Base-by-base conservation (phyloP, 495 filamentous ascomycete species). In the Daldinia caldariorum region DNA sequence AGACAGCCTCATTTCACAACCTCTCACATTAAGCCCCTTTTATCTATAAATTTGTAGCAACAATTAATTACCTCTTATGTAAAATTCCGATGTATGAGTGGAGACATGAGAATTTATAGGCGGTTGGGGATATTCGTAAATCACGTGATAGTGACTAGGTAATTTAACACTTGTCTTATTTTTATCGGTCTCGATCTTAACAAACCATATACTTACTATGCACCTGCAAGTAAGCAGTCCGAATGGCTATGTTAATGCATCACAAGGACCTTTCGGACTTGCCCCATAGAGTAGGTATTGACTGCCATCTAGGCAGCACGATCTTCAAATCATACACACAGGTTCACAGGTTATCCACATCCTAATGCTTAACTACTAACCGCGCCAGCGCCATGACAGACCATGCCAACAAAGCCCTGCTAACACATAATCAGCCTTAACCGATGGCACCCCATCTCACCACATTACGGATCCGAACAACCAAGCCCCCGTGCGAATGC, bases 381-480 rank as follows among this genome's bases (percentile, higher is more conserved):
- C 43, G 18, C 20, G 43, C 43, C 43, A 18, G n/a, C 43, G 18
- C 43, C 43, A 47, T 47, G 43, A 16, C 43, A 47, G 14, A 45
- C 41, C 41, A 45, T 45, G 41, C 41, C 41, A 45, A 37, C 20
- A 38, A 32, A 32, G 54, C 41, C 58, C 22, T 38, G 58, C 32
- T 31, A 39, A 41, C 29, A 37, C 29, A 54, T 4, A 61, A 64
- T 72, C 41, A 68, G 64, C 70, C 57, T 65, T 68, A 37, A 49
- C 41, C 34, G 34, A 58, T 64, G 60, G 31, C 57, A 68, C 66
- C 59, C 60, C 59, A 72, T 68, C 70, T 72, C 38, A 72, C 64
- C 70, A 65, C 50, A 71, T 65, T 72, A 65, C 61, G 70, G 69
- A 60, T 60, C 60, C 0, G 18, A 6, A 6, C 18, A 12, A 16